phyloP scores from a whole-genome alignment of 108 stramenopile species.

The Mayamaea pseudoterrestris region DNA sequence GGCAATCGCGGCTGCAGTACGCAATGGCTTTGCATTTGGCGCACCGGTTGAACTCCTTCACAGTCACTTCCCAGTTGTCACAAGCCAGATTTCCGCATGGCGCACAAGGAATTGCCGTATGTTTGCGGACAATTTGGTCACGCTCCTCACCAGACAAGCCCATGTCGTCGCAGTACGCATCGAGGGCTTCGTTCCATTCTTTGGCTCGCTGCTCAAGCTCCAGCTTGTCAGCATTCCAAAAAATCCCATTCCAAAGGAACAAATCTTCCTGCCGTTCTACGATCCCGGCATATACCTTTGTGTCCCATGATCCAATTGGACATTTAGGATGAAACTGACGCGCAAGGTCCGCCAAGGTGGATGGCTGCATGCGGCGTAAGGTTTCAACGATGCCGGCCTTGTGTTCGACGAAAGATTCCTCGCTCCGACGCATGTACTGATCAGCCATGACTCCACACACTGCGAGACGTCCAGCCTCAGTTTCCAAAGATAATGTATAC shows the following conservation, averaged over 20 bases:
- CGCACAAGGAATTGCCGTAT: neutral
- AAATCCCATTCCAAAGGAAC: neutral
- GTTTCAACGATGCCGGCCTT: no score
- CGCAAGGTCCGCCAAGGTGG: no score
- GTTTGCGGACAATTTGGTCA: neutral
- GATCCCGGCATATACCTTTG: neutral
- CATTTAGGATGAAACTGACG: no score
- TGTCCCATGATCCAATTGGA: no score
- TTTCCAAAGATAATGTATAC: no score
- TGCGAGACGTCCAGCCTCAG: no score
- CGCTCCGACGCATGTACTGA: no score
- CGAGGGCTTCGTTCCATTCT: neutral
- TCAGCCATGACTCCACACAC: no score
- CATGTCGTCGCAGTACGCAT: neutral
- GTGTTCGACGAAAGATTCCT: no score
- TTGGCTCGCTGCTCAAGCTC: neutral
- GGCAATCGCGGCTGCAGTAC: neutral
- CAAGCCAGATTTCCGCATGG: neutral
- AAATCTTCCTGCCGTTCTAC: neutral
- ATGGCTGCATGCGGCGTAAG: no score
- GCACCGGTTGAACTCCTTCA: conserved; percentile 1
- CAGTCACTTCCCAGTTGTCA: neutral
- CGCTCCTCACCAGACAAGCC: neutral
- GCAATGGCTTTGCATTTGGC: neutral
- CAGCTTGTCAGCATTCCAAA: neutral